Evolutionary conservation across 2,329 filamentous ascomycete species (phyloP).

Genomic region (Pyricularia grisea): DNA sequence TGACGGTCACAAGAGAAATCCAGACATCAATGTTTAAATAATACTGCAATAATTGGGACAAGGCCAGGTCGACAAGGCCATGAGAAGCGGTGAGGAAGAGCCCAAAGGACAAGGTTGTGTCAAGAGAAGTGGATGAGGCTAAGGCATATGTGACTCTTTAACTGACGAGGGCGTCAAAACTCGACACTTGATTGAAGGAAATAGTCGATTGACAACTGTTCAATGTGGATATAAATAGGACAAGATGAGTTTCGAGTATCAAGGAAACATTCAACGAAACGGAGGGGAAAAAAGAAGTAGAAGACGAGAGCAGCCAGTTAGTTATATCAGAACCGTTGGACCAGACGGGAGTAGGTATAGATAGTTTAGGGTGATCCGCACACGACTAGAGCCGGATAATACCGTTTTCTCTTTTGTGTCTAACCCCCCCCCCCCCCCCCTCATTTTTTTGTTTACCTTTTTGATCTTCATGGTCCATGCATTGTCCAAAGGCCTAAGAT

Average conservation of each 20-base stretch:
- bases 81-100: not conserved
- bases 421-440: not conserved
- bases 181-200: constrained; percentile 3
- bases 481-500: not conserved
- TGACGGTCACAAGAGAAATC: not conserved
- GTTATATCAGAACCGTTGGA: constrained; percentile 9
- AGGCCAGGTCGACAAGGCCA: constrained; percentile 1
- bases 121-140: constrained; percentile 1
- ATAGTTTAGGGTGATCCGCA: constrained; percentile 1
- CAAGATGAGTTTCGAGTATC: not conserved
- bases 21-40: not conserved
- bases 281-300: constrained; percentile 6
- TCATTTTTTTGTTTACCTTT: not conserved
- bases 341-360: too few species aligned
- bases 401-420: not conserved
- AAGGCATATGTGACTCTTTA: not conserved
- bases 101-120: constrained; percentile 2
- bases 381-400: not conserved
- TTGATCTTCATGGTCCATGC: not conserved
- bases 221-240: not conserved
- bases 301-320: constrained; percentile 9
- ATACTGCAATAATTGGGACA: not conserved
- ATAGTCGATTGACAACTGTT: not conserved
- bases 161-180: not conserved
- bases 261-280: not conserved